These are phyloP conservation scores for Epichloe elymi DNA, from an alignment of 2,329 filamentous ascomycete species.

Conservation along the genomic window DNA sequence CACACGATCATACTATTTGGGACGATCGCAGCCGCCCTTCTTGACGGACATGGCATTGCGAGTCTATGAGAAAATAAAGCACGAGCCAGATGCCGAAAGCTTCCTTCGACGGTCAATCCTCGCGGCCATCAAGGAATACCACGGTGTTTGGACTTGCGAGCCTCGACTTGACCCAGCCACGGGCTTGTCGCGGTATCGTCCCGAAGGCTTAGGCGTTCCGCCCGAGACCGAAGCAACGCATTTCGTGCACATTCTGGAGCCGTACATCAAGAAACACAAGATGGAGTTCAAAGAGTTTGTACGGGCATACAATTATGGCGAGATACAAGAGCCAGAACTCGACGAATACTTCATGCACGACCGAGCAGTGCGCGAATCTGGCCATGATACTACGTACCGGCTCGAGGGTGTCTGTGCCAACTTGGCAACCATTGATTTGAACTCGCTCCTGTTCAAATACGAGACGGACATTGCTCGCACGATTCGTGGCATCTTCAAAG, in stretches of 20 bases:
- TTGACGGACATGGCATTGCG: conserved; percentile 93
- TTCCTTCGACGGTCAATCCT: conserved; percentile 71
- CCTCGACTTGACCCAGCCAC: conserved; percentile 67
- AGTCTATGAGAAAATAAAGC: conserved; percentile 86
- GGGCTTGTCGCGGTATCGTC: conserved; percentile 73
- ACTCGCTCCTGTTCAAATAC: conserved; percentile 93
- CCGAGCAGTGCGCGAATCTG: conserved; percentile 87
- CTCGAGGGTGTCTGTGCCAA: conserved; percentile 79
- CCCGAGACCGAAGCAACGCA: conserved; percentile 84
- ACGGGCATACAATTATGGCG: conserved; percentile 67
- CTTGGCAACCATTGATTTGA: conserved; percentile 85
- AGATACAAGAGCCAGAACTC: conserved; percentile 70
- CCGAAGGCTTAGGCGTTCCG: conserved; percentile 72
- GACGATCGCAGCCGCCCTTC: conserved; percentile 89
- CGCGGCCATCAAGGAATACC: conserved; percentile 93
- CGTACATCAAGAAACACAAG: conserved; percentile 71
- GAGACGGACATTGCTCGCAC: conserved; percentile 83
- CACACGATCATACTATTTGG: conserved; percentile 89
- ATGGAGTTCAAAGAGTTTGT: conserved; percentile 80
- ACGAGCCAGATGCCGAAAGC: conserved; percentile 65
- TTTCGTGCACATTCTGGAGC: conserved; percentile 70
- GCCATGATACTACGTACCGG: conserved; percentile 91
- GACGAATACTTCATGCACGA: conserved; percentile 96
- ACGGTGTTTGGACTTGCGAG: conserved; percentile 71
- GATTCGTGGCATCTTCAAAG: conserved; percentile 73